Conservation (phyloP, 2,329 filamentous ascomycete species). For the Geosmithia putterillii region DNA sequence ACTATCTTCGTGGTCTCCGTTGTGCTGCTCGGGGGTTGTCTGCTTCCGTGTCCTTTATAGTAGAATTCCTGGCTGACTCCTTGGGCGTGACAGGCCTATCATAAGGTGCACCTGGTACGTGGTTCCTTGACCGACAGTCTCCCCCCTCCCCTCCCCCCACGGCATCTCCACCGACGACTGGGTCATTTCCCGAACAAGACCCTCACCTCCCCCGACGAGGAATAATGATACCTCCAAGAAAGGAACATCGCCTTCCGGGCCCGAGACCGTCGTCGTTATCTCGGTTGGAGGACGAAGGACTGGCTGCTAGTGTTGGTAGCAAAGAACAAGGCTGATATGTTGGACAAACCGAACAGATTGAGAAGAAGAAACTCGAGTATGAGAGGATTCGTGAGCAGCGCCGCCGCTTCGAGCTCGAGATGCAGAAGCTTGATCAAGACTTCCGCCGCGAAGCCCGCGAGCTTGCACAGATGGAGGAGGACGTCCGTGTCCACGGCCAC, state of each 20-base stretch:
- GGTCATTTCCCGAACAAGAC: too few species aligned
- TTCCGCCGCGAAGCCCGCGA: slow-evolving; percentile 75
- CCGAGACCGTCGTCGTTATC: background rate
- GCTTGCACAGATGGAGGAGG: slow-evolving; percentile 72
- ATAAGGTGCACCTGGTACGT: slow-evolving; percentile 69
- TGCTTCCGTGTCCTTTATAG: background rate
- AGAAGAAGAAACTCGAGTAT: slow-evolving; percentile 88
- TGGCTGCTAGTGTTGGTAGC: too few species aligned
- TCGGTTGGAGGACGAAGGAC: background rate
- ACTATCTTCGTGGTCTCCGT: background rate
- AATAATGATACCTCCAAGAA: too few species aligned
- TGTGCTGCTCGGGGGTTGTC: background rate
- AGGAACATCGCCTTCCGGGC: too few species aligned
- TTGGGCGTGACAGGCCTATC: slow-evolving; percentile 38
- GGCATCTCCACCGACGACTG: too few species aligned
- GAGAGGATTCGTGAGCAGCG: slow-evolving; percentile 84
- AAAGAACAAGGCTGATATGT: background rate
- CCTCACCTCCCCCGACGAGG: background rate
- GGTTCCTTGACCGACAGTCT: background rate
- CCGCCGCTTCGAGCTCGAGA: slow-evolving; percentile 79
- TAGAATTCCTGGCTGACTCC: slow-evolving; percentile 12
- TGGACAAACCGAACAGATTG: slow-evolving; percentile 57
- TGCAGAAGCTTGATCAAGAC: slow-evolving; percentile 79
- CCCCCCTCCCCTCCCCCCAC: background rate
- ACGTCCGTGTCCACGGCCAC: slow-evolving; percentile 48